Base-by-base conservation (phyloP, 805 yeast genomes). In the Saccharomyces jurei region DNA sequence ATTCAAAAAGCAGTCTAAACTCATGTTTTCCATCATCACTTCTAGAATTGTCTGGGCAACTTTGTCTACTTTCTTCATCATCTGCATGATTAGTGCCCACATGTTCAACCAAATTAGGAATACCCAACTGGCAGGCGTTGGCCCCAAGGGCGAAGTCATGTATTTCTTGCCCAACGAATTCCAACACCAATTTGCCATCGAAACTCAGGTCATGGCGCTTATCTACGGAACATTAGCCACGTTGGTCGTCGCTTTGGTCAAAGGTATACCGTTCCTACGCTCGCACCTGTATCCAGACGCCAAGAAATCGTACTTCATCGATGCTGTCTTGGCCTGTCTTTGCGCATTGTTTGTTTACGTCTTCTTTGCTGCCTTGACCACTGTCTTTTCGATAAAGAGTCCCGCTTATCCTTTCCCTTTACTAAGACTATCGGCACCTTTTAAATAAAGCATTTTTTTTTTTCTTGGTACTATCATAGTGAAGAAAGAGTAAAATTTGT, bases 21-120 rank as follows among this genome's bases (percentile, higher is more conserved):
- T 74, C 26, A 69, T 84, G 14, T 44, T 60, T 1, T 58, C 69
- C 14, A 50, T 87, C 5, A 48, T 82, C 11, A 70, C 73, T 27
- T 78, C 81, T 46, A 83, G 77, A 61, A 72, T 79, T 50, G 64
- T 87, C 44, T 94, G 98, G 97, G 86, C 87, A 48, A 80, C 82
- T 1, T 48, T 80, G 10, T 63, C 61, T 22, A 78, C 87, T 2
- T 74, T 87, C n/a, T 73, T 86, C 54, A 78, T 88, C 41, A 74
- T 91, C 56, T 72, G 90, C 61, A 87, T 91, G 76, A 82, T 81
- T 50, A 77, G 92, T 6, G 99, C 99, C 17, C 87, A 90, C 72
- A 94, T 94, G 99, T 94, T 83, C 79, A 91, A 89, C 69, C 80
- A 81, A 60, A 94, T 94, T 58, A 82, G 97, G 70, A 79, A 80